Evolutionary conservation across 331 rosid species (phyloP).

Genomic region (Pyrus hybrid): DNA sequence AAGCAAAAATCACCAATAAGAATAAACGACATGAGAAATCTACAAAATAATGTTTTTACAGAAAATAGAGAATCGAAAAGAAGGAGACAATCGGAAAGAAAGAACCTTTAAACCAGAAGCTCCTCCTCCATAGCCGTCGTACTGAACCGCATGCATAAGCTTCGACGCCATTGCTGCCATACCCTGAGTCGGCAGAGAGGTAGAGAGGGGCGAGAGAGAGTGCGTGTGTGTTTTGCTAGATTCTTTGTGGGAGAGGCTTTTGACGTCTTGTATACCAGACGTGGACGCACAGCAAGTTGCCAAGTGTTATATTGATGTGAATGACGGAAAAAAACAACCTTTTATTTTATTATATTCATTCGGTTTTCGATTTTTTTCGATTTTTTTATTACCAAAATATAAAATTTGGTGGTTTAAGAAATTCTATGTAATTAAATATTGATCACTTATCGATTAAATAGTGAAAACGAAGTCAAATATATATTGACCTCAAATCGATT

Average conservation of each 20-base stretch:
- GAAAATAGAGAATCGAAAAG: not conserved
- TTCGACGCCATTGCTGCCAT: slow-evolving; percentile 13
- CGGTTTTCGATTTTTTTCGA: too few species aligned
- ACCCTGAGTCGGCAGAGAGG: not conserved
- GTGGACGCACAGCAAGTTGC: not conserved
- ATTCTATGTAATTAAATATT: too few species aligned
- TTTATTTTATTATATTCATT: too few species aligned
- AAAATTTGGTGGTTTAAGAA: too few species aligned
- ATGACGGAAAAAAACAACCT: not conserved
- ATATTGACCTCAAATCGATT: too few species aligned
- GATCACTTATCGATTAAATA: too few species aligned
- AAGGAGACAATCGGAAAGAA: not conserved
- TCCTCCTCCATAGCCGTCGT: slow-evolving; percentile 35
- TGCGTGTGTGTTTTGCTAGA: not conserved
- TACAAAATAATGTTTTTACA: not conserved
- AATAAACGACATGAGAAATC: not conserved
- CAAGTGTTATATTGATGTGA: not conserved
- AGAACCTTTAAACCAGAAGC: slow-evolving; percentile 27
- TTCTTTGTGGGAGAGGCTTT: not conserved
- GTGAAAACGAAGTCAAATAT: too few species aligned
- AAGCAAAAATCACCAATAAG: not conserved
- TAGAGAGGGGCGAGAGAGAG: not conserved
- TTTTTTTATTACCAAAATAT: too few species aligned
- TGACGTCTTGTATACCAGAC: not conserved
- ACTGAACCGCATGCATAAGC: slow-evolving; percentile 34